A percentile compares a stretch with the other conserved stretches of the same genome.
Conservation (phyloP, 768 basidiomycete species). For the Brasilioporus rufonigricans region DNA sequence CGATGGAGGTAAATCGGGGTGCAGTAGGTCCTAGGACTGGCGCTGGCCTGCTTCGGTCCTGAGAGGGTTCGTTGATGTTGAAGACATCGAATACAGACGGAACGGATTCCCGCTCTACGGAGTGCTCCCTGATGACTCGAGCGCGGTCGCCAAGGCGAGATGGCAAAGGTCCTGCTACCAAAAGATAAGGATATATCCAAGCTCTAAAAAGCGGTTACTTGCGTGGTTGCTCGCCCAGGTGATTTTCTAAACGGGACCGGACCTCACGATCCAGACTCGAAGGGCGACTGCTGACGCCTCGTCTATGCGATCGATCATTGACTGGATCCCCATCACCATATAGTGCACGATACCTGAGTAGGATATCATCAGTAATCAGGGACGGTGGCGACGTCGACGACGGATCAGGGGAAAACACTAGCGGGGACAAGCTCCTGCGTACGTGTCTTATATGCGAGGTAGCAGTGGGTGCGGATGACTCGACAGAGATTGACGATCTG, state of each 20-base stretch:
- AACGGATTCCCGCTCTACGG: slow-evolving; percentile 19
- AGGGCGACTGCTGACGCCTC: slow-evolving; percentile 3
- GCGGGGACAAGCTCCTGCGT: slow-evolving; percentile 27
- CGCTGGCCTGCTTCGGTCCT: slow-evolving; percentile 15
- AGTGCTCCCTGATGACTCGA: slow-evolving; percentile 23
- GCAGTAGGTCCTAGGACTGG: slow-evolving; percentile 8
- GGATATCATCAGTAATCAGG: slow-evolving; percentile 14
- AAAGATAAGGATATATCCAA: background rate
- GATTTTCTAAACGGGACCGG: slow-evolving; percentile 8
- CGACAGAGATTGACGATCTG: slow-evolving; percentile 14
- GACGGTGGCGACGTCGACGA: slow-evolving; percentile 11
- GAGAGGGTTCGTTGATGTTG: slow-evolving; percentile 21
- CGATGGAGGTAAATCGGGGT: slow-evolving; percentile 9
- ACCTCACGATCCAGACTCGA: slow-evolving; percentile 1
- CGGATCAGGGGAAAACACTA: slow-evolving; percentile 20
- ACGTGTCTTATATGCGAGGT: slow-evolving; percentile 12
- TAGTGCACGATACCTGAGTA: slow-evolving; percentile 12
- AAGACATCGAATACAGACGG: slow-evolving; percentile 32
- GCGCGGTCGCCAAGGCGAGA: slow-evolving; percentile 10
- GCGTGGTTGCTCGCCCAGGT: slow-evolving; percentile 10
- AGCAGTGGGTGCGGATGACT: slow-evolving; percentile 1
- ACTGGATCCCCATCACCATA: background rate
- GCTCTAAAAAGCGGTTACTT: background rate
- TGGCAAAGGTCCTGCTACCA: slow-evolving; percentile 2
- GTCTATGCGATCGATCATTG: slow-evolving; percentile 5